A percentile compares a stretch with the other conserved stretches of the same genome.
Conservation (phyloP, 2,329 filamentous ascomycete genomes). For the Aureobasidium sp. region DNA sequence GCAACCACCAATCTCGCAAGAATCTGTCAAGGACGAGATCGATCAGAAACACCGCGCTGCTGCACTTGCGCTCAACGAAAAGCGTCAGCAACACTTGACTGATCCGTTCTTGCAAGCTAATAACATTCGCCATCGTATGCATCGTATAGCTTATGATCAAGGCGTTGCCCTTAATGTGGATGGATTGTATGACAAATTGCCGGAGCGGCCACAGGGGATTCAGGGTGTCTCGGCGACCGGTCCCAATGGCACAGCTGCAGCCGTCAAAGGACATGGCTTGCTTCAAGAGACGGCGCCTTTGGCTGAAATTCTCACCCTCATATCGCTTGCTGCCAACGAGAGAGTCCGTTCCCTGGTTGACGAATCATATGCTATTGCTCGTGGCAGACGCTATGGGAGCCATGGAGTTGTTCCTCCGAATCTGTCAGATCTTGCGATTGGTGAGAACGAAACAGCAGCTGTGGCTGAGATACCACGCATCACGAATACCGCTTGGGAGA, state of each 20-base stretch:
- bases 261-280: slow-evolving; percentile 48
- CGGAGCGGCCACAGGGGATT: slow-evolving; percentile 4
- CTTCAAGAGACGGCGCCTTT: slow-evolving; percentile 63
- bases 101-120: slow-evolving; percentile 65
- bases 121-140: slow-evolving; percentile 45
- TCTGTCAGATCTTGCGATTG: slow-evolving; percentile 61
- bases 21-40: slow-evolving; percentile 58
- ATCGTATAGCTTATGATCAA: slow-evolving; percentile 49
- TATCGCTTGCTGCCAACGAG: slow-evolving; percentile 77
- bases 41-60: slow-evolving; percentile 59
- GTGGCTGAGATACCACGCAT: slow-evolving; percentile 30
- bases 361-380: slow-evolving; percentile 63
- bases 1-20: slow-evolving; percentile 53
- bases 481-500: slow-evolving; percentile 35
- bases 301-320: slow-evolving; percentile 71
- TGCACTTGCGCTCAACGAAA: slow-evolving; percentile 51
- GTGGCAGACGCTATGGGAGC: slow-evolving; percentile 58
- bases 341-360: slow-evolving; percentile 66
- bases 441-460: slow-evolving; percentile 32
- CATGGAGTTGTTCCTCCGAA: slow-evolving; percentile 71
- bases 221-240: slow-evolving; percentile 19
- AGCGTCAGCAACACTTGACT: slow-evolving; percentile 59
- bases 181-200: slow-evolving; percentile 39
- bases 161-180: slow-evolving; percentile 52
- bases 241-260: slow-evolving; percentile 21